Base-by-base conservation (phyloP, 2,329 filamentous ascomycete genomes). In the Elsinoe arachidis region DNA sequence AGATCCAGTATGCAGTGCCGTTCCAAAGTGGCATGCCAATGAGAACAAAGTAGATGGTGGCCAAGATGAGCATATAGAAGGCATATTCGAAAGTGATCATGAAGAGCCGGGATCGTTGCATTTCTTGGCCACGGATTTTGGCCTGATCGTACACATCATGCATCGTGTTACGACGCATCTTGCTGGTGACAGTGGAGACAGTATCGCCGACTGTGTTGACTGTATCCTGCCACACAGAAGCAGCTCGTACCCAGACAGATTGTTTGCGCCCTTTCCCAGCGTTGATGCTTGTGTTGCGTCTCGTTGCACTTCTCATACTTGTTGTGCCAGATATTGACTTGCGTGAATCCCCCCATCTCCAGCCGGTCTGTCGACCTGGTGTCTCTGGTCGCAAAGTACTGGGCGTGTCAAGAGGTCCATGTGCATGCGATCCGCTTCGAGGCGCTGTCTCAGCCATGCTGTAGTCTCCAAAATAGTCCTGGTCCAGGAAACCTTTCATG, bases 21-120 rank as follows among this genome's bases (percentile, higher is more conserved):
- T 71, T 71, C 76, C 76, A 78, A 1, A 78, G 58, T 1, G 76
- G 75, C 55, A 72, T 57, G 3, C 75, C 75, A 9, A 78, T 63
- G 1, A 77, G 65, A n/a, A 76, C 72, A 19, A 78, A 75, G 58
- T 77, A 77, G 30, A 75, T 64, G 56, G 76, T 72, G 11, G 64
- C 65, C 2, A 72, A 15, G 41, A 73, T 61, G 6, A 73, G 30
- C 2, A 67, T 35, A 54, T 76, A 76, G 26, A 73, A 61, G 33
- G 64, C 59, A 52, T 69, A 73, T 61, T 75, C 70, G 55, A 76
- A 75, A 4, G 66, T 54, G 1, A 69, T 11, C 56, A 72, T 71
- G 19, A 67, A 67, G 66, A 67, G 72, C 43, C 67, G 64, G 26
- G 59, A 63, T 2, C 63, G 59, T 55, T 64, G 61, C 33, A 65